These are phyloP conservation scores for Yamadazyma dendronema DNA, from an alignment of 1,139 yeast genomes.

Conservation along the genomic window DNA sequence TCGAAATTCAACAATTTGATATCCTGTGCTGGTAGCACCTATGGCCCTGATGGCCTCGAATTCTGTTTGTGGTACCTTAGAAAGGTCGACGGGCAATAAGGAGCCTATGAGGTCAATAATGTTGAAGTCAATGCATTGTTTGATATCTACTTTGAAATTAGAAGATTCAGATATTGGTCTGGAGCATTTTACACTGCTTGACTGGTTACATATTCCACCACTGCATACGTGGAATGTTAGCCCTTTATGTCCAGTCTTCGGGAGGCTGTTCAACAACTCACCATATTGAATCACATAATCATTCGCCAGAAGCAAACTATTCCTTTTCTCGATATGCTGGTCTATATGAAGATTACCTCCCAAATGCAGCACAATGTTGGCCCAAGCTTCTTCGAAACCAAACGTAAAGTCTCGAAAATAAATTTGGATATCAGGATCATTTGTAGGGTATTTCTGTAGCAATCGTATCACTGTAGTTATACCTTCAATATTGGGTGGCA, in stretches of 20 bases:
- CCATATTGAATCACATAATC: not conserved
- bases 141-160: conserved; percentile 21
- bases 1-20: conserved; percentile 22
- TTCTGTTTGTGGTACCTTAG: conserved; percentile 17
- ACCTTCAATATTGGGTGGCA: conserved; percentile 44
- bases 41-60: conserved; percentile 14
- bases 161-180: no score
- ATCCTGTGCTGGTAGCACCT: conserved; percentile 22
- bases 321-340: conserved; percentile 1
- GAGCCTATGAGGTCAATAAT: conserved; percentile 32
- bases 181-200: no score
- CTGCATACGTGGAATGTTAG: not conserved
- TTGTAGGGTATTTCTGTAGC: conserved; percentile 42
- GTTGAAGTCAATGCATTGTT: conserved; percentile 43
- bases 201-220: no score
- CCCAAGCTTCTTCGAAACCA: conserved; percentile 61
- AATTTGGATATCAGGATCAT: conserved; percentile 39
- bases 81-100: conserved; percentile 25
- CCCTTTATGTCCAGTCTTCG: not conserved
- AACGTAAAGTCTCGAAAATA: conserved; percentile 40
- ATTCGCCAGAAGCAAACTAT: not conserved
- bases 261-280: not conserved
- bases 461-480: conserved; percentile 31
- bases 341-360: conserved; percentile 25
- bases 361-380: conserved; percentile 32